These are phyloP conservation scores for Neurospora sp. DNA, from an alignment of 495 filamentous ascomycete genomes.

Conservation along the genomic window DNA sequence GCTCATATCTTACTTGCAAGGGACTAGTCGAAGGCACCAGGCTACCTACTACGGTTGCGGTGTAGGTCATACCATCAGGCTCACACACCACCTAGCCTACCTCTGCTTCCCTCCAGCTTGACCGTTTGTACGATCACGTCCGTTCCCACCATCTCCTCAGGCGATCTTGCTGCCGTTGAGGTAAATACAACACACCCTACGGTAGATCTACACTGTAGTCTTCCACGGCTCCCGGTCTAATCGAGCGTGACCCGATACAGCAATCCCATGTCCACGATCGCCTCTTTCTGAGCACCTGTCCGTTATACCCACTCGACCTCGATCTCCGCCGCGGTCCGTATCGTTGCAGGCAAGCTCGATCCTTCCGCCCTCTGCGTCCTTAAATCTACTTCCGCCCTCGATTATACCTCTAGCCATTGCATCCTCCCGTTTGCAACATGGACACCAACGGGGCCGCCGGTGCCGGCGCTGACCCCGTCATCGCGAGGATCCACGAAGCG, in stretches of 20 bases:
- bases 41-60: background rate
- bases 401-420: background rate
- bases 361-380: background rate
- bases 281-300: background rate
- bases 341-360: background rate
- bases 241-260: background rate
- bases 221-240: background rate
- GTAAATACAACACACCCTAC: background rate
- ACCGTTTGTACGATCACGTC: background rate
- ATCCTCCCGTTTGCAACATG: constrained; percentile 6
- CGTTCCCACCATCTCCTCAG: background rate
- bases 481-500: constrained; percentile 63
- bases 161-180: background rate
- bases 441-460: constrained; percentile 17
- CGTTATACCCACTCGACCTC: background rate
- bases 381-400: background rate
- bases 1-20: background rate
- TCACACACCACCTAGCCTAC: background rate
- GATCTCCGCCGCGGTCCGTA: background rate
- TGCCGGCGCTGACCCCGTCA: constrained; percentile 19
- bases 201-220: background rate
- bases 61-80: background rate
- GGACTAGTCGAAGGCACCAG: background rate
- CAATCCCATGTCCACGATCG: background rate
- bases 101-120: background rate